Evolutionary conservation across 2,329 filamentous ascomycete genomes (phyloP), one percentile per base, ranked within the genome.

Genomic region (Fusarium coffeatum): DNA sequence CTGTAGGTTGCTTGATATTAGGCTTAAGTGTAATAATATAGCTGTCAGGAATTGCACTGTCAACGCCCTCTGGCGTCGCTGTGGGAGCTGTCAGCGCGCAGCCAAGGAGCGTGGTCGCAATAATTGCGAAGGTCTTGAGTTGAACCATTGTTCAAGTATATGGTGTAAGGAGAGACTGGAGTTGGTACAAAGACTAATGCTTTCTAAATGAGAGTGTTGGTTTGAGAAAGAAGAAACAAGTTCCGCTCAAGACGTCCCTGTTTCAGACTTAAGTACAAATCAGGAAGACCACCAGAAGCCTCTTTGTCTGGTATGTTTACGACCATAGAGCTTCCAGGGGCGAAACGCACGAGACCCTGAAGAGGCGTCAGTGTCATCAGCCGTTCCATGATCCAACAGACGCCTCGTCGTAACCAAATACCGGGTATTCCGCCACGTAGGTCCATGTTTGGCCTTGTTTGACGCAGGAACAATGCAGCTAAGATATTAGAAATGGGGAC

Each of bases 11-110:
- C 54, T 78, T 78, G 69, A 82, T 80, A 51, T 82, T 83, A 66
- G 80, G 79, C 78, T 89, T 87, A 78, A 89, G 89, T 53, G 90
- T 87, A 34, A 90, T 84, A 70, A 90, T 89, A 79, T 88, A 91
- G 56, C 83, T 83, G 68, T 77, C 79, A 45, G 80, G 73, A 46
- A 82, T 73, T 45, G 79, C 55, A 20, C 51, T 70, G 22, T 69
- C 61, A 32, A 62, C 59, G 15, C 59, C 64, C 27, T 72, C 59
- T 25, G 64, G 54, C 20, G 50, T 55, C 20, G 50, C 43, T 37
- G 62, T 59, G 20, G 68, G 67, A 20, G 72, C 72, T 15, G 73
- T 67, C 48, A 69, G 20, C 20, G 64, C 66, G 41, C 50, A 67
- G 43, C 74, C 53, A 59, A 77, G 43, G 42, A 78, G 68, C 18